Evolutionary conservation across 306 rosid species (phyloP).

Genomic region (Vachellia collinsii): DNA sequence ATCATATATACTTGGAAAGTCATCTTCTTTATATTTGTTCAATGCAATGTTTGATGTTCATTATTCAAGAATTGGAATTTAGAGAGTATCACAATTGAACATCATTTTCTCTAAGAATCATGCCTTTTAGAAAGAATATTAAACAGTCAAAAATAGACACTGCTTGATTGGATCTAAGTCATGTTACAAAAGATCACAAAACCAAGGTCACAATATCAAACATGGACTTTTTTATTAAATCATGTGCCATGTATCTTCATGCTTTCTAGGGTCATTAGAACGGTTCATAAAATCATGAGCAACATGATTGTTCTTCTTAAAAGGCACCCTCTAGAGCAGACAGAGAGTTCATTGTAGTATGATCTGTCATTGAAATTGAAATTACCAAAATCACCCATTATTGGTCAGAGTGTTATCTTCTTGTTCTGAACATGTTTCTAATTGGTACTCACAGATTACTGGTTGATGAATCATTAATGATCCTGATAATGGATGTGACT

Average conservation of each 20-base stretch:
- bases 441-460: slow-evolving; percentile 18
- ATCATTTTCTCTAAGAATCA: background rate
- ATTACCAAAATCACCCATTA: slow-evolving; percentile 17
- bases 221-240: background rate
- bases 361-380: background rate
- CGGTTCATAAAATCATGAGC: background rate
- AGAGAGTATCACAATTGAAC: background rate
- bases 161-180: background rate
- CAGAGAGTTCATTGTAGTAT: background rate
- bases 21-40: background rate
- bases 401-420: slow-evolving; percentile 7
- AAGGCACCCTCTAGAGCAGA: background rate
- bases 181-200: background rate
- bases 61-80: background rate
- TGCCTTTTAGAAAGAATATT: background rate
- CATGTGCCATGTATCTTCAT: slow-evolving; percentile 15
- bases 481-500: background rate
- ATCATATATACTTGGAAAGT: background rate
- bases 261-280: background rate
- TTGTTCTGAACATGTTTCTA: background rate
- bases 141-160: background rate
- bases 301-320: slow-evolving; percentile 4
- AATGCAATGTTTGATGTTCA: background rate
- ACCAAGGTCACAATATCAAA: background rate
- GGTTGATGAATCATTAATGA: slow-evolving; percentile 19